Conservation (phyloP, 2,329 filamentous ascomycete species). For the Curvularia verruculosa region DNA sequence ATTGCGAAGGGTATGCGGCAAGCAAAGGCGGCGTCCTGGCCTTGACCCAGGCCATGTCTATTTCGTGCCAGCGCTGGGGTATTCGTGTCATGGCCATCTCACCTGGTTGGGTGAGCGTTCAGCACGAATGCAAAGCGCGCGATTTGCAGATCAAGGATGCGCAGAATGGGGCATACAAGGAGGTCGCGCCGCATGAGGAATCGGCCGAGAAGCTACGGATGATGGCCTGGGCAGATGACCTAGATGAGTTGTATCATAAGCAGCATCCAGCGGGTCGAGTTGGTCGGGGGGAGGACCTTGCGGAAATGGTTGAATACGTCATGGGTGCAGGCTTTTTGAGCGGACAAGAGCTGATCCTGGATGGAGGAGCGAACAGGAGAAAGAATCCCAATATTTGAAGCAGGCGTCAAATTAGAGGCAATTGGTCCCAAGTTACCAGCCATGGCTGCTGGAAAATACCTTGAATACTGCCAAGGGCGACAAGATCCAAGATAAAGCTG, state of each 20-base stretch:
- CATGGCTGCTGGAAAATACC: background rate
- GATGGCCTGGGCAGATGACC: constrained; percentile 53
- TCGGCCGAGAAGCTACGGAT: constrained; percentile 20
- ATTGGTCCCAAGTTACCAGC: background rate
- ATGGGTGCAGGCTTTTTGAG: constrained; percentile 50
- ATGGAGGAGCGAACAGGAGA: constrained; percentile 31
- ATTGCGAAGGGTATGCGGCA: constrained; percentile 58
- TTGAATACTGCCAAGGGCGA: background rate
- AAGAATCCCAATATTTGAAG: constrained; percentile 31
- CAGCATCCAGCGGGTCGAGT: constrained; percentile 59
- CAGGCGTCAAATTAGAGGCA: background rate
- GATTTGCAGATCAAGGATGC: constrained; percentile 47
- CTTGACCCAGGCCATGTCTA: constrained; percentile 56
- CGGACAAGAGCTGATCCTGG: constrained; percentile 37
- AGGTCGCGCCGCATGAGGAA: constrained; percentile 26
- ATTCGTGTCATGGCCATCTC: constrained; percentile 57
- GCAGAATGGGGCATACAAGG: constrained; percentile 25
- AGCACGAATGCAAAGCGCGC: constrained; percentile 49
- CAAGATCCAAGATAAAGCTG: background rate
- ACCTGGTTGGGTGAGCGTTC: constrained; percentile 59
- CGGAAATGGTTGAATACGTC: constrained; percentile 51
- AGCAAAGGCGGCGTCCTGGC: constrained; percentile 59
- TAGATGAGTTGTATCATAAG: constrained; percentile 53
- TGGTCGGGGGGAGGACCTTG: constrained; percentile 57
- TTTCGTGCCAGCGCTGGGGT: constrained; percentile 51